Evolutionary conservation across 176 grass and related monocot genomes (phyloP), one percentile per base, ranked within the genome.

Genomic region (Paspalum notatum): DNA sequence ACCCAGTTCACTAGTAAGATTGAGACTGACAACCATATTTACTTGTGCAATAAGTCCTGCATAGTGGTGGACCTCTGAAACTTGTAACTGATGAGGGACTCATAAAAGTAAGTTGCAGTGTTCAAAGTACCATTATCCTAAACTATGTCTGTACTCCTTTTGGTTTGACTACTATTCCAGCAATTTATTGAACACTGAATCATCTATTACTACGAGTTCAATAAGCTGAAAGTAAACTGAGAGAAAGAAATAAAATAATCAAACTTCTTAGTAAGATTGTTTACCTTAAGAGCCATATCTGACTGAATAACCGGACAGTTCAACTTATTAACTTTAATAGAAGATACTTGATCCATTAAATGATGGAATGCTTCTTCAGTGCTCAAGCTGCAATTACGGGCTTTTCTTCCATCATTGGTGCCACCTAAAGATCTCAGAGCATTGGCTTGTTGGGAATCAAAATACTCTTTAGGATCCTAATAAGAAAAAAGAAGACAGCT

Each of bases 401-500:
- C 55, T 77, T 83, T 85, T 47, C 71, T 89, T 89, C 91, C 91
- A 79, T 82, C 84, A 70, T 75, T 89, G 22, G 67, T 85, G 39
- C 82, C 75, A 46, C 89, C 88, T 79, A 98, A 87, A 87, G 90
- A 82, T 71, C 89, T 89, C 17, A 98, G 64, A 82, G 95, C 95
- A 94, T 98, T 98, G 58, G 90, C 92, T 87, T 98, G 95, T 51
- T 98, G 95, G 54, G 92, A 94, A 74, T 98, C 95, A 83, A 98
- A 98, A 86, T 98, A 98, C 55, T 98, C 90, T 54, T 90, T 82
- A 75, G 95, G 95, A 86, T 98, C 95, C 95, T 98, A 72, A 81
- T 47, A 82, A 66, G 72, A 85, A 50, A 49, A 83, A 82, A 64
- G 50, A 53, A 83, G 60, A 75, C 10, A 66, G 53, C 74, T 48